phyloP scores from a whole-genome alignment of 768 basidiomycete species.

The Boletus insuetus region DNA sequence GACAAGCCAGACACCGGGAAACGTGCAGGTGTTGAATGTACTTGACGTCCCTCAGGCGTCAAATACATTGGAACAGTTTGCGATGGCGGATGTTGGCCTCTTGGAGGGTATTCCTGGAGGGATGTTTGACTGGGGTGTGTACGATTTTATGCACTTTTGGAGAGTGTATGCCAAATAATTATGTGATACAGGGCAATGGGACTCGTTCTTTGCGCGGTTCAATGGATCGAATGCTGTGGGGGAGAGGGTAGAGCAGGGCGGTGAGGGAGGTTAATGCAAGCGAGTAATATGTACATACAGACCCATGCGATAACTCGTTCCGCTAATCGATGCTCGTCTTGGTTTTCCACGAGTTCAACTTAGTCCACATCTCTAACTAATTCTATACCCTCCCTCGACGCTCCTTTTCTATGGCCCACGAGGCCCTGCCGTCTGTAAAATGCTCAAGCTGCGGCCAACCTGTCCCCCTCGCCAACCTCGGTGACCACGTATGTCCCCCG shows the following conservation, averaged over 20 bases:
- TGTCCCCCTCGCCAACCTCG: slow-evolving; percentile 70
- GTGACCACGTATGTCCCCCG: slow-evolving; percentile 73
- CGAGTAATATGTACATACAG: slow-evolving; percentile 19
- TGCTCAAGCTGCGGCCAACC: slow-evolving; percentile 74
- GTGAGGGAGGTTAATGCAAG: no score
- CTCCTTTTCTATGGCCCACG: slow-evolving; percentile 34
- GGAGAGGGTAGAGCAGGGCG: not conserved
- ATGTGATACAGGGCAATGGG: slow-evolving; percentile 66
- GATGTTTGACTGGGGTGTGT: slow-evolving; percentile 87
- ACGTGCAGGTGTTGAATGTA: slow-evolving; percentile 77
- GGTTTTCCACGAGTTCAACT: not conserved
- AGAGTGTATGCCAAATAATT: not conserved
- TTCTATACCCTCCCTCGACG: slow-evolving; percentile 24
- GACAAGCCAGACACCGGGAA: slow-evolving; percentile 36
- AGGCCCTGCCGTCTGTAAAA: slow-evolving; percentile 78
- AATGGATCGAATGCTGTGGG: slow-evolving; percentile 13
- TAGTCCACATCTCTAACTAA: slow-evolving; percentile 16
- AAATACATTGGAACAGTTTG: slow-evolving; percentile 58
- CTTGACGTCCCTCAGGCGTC: slow-evolving; percentile 59
- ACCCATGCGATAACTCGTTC: not conserved
- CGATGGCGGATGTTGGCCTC: slow-evolving; percentile 63
- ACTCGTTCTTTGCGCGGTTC: slow-evolving; percentile 73
- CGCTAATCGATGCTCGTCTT: slow-evolving; percentile 10
- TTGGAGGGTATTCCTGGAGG: slow-evolving; percentile 77
- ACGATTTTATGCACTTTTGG: slow-evolving; percentile 19